These are phyloP conservation scores for Vitis riparia DNA, from an alignment of 164 flowering plant species.

Conservation along the genomic window DNA sequence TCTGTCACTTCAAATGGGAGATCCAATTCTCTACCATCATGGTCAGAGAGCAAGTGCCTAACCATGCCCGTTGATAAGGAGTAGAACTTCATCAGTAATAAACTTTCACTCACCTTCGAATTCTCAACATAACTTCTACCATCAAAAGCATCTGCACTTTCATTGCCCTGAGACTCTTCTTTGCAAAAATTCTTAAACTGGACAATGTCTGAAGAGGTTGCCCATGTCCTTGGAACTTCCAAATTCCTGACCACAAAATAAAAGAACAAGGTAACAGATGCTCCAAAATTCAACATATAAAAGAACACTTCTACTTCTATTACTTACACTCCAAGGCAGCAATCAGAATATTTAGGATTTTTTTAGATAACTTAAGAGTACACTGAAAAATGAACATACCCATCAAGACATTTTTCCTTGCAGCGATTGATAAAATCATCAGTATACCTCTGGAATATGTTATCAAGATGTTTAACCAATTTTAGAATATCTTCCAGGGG, in stretches of 20 bases:
- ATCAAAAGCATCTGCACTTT: conserved; percentile 14
- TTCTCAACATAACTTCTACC: conserved; percentile 54
- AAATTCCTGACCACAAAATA: conserved; percentile 33
- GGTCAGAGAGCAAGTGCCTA: conserved; percentile 58
- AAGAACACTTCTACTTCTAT: too few species aligned
- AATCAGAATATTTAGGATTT: too few species aligned
- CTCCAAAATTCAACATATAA: not conserved
- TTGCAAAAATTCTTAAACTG: conserved; percentile 25
- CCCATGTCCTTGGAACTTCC: conserved; percentile 73
- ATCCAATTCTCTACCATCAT: conserved; percentile 58
- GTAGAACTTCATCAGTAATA: conserved; percentile 82
- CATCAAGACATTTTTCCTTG: conserved; percentile 44
- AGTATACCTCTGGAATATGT: conserved; percentile 42
- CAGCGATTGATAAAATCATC: conserved; percentile 56
- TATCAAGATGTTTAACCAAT: conserved; percentile 52
- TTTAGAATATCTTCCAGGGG: conserved; percentile 55
- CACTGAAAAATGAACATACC: conserved; percentile 41
- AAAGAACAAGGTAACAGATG: not conserved
- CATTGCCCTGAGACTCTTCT: conserved; percentile 3
- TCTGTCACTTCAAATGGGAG: conserved; percentile 87
- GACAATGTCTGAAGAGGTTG: conserved; percentile 26
- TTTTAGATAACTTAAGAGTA: too few species aligned
- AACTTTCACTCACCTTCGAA: conserved; percentile 68
- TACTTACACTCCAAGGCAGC: too few species aligned
- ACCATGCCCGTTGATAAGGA: conserved; percentile 60